These are phyloP conservation scores for Phytophthora brassicae DNA, from an alignment of 352 stramenopile species.

Conservation along the genomic window DNA sequence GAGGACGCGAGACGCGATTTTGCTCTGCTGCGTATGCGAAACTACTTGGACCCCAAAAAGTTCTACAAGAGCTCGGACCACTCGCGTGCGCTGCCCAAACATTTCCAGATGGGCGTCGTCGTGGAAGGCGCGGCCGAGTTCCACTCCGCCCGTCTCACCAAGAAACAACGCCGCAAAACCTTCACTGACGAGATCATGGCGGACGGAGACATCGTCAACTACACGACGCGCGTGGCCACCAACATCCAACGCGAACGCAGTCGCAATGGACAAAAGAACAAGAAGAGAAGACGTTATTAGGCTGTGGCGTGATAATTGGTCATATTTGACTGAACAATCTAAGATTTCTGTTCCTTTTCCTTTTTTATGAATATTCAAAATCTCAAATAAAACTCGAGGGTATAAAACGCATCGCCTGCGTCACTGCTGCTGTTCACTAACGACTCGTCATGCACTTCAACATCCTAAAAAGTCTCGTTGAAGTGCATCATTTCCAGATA, in stretches of 20 bases:
- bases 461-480: slow-evolving; percentile 10
- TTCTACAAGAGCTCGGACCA: slow-evolving; percentile 96
- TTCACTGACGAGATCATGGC: slow-evolving; percentile 96
- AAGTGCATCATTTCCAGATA: slow-evolving; percentile 17
- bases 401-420: slow-evolving; percentile 17
- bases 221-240: slow-evolving; percentile 83
- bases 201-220: slow-evolving; percentile 77
- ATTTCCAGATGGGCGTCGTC: slow-evolving; percentile 92
- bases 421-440: slow-evolving; percentile 16
- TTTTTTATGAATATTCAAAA: no score
- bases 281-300: slow-evolving; percentile 43
- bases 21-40: slow-evolving; percentile 92
- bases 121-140: slow-evolving; percentile 92
- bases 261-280: slow-evolving; percentile 46
- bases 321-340: slow-evolving; percentile 19
- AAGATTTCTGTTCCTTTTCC: slow-evolving; percentile 22
- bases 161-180: slow-evolving; percentile 91
- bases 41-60: slow-evolving; percentile 96
- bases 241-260: slow-evolving; percentile 67
- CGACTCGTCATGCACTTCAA: slow-evolving; percentile 20
- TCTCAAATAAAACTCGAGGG: no score
- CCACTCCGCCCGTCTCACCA: slow-evolving; percentile 88
- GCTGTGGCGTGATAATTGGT: background rate
- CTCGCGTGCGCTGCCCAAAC: slow-evolving; percentile 75
- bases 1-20: slow-evolving; percentile 89